phyloP scores from a whole-genome alignment of 352 stramenopile species.

The Heterotrichella gracilis region DNA sequence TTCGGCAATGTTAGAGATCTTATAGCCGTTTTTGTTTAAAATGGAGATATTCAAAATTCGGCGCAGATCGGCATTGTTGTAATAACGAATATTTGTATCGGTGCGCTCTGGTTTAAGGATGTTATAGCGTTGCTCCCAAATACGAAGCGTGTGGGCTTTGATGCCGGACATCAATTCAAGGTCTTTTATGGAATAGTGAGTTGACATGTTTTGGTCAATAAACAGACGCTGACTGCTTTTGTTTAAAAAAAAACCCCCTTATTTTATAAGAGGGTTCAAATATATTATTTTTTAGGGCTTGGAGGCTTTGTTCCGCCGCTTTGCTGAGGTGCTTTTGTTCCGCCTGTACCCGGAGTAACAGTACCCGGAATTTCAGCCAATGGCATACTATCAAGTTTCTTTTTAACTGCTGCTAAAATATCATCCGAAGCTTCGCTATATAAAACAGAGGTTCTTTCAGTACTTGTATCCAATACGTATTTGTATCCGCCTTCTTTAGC shows the following conservation, averaged over 20 bases:
- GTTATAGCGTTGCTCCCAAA: not conserved
- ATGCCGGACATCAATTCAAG: not conserved
- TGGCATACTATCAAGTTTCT: not conserved
- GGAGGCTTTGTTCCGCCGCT: not conserved
- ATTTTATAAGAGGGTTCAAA: not conserved
- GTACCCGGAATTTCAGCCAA: not conserved
- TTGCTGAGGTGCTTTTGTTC: not conserved
- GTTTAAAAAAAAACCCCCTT: not conserved
- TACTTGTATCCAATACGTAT: not conserved
- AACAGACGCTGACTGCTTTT: no score
- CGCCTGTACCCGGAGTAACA: not conserved
- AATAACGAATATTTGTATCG: not conserved
- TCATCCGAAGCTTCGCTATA: not conserved
- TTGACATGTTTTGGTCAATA: no score
- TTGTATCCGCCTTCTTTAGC: conserved; percentile 1
- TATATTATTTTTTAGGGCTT: not conserved
- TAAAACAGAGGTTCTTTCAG: not conserved
- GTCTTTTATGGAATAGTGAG: no score
- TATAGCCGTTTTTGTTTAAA: not conserved
- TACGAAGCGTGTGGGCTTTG: not conserved
- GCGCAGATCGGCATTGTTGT: not conserved
- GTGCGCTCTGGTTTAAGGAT: not conserved
- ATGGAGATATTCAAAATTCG: not conserved
- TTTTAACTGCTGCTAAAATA: not conserved
- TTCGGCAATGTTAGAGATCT: not conserved